Conservation (phyloP, 164 flowering plant genomes). For the Protea cynaroides region DNA sequence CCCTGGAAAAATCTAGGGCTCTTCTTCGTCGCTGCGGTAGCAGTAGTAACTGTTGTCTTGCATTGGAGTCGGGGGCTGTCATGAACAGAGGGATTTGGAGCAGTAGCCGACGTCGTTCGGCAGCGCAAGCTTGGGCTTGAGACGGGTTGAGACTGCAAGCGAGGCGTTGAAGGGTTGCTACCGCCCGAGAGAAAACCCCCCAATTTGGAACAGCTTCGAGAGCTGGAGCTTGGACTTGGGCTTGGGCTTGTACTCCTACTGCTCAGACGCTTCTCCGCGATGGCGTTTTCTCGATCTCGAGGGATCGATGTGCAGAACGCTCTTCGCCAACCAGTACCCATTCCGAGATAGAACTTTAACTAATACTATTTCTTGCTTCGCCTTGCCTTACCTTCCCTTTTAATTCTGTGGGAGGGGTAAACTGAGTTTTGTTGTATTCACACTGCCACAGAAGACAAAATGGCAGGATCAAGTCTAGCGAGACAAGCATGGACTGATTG, state of each 20-base stretch:
- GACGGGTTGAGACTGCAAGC: constrained; percentile 33
- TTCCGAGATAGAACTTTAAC: too few relatives aligned
- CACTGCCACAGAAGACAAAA: constrained; percentile 34
- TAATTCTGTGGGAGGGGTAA: neutral
- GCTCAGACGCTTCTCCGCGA: constrained; percentile 17
- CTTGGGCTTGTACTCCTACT: constrained; percentile 21
- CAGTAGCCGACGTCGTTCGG: constrained; percentile 17
- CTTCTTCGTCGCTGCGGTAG: constrained; percentile 21
- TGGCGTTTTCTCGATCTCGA: constrained; percentile 33
- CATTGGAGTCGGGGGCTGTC: constrained; percentile 52
- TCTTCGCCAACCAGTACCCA: constrained; percentile 94
- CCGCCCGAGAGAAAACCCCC: constrained; percentile 40
- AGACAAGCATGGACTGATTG: neutral
- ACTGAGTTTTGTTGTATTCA: constrained; percentile 1
- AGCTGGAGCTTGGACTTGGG: constrained; percentile 35
- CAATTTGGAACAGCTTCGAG: constrained; percentile 40
- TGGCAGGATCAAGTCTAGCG: constrained; percentile 14
- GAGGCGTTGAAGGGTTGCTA: constrained; percentile 71
- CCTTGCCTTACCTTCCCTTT: neutral
- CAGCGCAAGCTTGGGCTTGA: constrained; percentile 27
- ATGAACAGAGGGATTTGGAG: constrained; percentile 12
- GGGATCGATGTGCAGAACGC: constrained; percentile 78
- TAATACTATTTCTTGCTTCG: neutral
- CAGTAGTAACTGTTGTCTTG: constrained; percentile 28
- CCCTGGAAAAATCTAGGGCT: constrained; percentile 26